Evolutionary conservation across 2,329 filamentous ascomycete species (phyloP).

Genomic region (Aspergillus aculeatus): DNA sequence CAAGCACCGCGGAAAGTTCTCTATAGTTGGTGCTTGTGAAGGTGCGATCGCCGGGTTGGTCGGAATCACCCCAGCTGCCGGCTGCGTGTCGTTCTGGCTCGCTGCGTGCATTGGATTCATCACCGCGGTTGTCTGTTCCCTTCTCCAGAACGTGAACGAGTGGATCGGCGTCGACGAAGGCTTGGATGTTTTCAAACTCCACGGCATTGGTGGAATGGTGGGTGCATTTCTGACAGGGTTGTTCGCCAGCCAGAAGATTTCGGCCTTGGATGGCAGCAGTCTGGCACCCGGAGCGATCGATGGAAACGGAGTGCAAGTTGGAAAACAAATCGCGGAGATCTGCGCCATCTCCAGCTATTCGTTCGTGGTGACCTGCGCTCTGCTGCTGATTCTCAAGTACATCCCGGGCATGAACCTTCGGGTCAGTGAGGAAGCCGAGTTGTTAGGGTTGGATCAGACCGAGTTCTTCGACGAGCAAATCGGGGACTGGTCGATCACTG

Average conservation of each 20-base stretch:
- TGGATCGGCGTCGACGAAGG: conserved; percentile 58
- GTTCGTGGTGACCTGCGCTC: conserved; percentile 53
- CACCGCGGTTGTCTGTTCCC: conserved; percentile 52
- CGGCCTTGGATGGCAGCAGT: conserved; percentile 51
- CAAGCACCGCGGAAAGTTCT: conserved; percentile 53
- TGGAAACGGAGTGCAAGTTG: conserved; percentile 56
- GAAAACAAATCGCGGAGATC: conserved; percentile 57
- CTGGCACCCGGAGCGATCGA: conserved; percentile 52
- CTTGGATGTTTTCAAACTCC: conserved; percentile 61
- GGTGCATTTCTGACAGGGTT: conserved; percentile 60
- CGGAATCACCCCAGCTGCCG: conserved; percentile 59
- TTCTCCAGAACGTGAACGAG: conserved; percentile 52
- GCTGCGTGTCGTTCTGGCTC: conserved; percentile 54
- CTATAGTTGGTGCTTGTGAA: conserved; percentile 57
- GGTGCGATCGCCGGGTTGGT: conserved; percentile 60
- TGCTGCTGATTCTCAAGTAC: conserved; percentile 55
- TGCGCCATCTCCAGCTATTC: conserved; percentile 54
- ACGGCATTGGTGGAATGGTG: conserved; percentile 58
- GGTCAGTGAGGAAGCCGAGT: conserved; percentile 56
- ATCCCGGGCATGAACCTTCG: conserved; percentile 56
- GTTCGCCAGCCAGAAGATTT: conserved; percentile 49
- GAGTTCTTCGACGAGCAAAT: conserved; percentile 60
- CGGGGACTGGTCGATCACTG: conserved; percentile 49
- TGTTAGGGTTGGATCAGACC: conserved; percentile 54
- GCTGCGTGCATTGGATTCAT: conserved; percentile 58